Conservation (phyloP, 2,329 filamentous ascomycete genomes). For the Stromatinia cepivora region DNA sequence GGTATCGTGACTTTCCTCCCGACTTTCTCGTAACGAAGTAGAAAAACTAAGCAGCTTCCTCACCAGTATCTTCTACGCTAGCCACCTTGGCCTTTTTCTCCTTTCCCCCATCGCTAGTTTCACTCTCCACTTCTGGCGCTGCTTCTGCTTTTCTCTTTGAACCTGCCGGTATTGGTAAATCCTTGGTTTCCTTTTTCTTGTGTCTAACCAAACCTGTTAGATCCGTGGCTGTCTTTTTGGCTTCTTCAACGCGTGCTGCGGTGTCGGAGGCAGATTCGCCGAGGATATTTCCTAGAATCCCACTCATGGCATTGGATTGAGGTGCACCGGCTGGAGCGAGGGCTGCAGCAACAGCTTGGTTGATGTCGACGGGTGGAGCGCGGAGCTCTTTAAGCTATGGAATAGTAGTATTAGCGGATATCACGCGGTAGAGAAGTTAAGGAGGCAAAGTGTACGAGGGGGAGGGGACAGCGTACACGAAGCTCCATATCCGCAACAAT, state of each 20-base stretch:
- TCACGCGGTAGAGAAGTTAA: slow-evolving; percentile 6
- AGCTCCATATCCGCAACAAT: slow-evolving; percentile 74
- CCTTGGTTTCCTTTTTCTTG: slow-evolving; percentile 53
- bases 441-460: too few relatives aligned
- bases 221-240: slow-evolving; percentile 60
- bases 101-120: slow-evolving; percentile 27
- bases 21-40: too few relatives aligned
- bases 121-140: slow-evolving; percentile 31
- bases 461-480: not conserved
- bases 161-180: slow-evolving; percentile 45
- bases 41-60: not conserved
- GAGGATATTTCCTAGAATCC: slow-evolving; percentile 63
- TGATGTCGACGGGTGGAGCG: slow-evolving; percentile 59
- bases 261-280: slow-evolving; percentile 62
- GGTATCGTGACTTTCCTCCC: not conserved
- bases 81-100: slow-evolving; percentile 40
- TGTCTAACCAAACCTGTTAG: slow-evolving; percentile 69
- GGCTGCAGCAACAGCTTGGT: slow-evolving; percentile 54
- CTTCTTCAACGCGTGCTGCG: slow-evolving; percentile 67
- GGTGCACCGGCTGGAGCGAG: slow-evolving; percentile 18
- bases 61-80: slow-evolving; percentile 26
- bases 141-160: slow-evolving; percentile 57
- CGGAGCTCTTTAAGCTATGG: slow-evolving; percentile 67
- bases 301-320: slow-evolving; percentile 48
- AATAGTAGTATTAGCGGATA: slow-evolving; percentile 25